Conservation (phyloP, 2,329 filamentous ascomycete genomes). For the Apiospora koreana region DNA sequence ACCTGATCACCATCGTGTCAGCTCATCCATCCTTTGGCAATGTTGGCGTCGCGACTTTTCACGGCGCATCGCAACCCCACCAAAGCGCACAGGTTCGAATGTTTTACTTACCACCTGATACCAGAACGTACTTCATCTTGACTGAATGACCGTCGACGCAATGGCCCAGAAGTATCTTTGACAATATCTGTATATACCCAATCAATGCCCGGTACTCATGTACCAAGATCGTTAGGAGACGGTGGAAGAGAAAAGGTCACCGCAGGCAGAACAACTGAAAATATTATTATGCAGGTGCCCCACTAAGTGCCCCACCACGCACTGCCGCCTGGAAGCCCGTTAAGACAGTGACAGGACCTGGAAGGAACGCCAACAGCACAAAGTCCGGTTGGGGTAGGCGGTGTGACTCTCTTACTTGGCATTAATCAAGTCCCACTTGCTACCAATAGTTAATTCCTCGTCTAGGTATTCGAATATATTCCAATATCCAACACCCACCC, state of each 20-base stretch:
- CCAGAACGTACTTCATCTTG: conserved; percentile 17
- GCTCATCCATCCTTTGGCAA: neutral
- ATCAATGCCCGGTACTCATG: neutral
- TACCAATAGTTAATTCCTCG: no score
- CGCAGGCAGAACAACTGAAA: neutral
- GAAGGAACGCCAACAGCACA: no score
- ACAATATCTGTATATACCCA: conserved; percentile 3
- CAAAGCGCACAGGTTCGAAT: neutral
- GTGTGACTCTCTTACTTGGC: neutral
- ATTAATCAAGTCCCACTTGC: neutral
- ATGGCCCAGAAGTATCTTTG: conserved; percentile 1
- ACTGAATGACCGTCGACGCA: neutral
- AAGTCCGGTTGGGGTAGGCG: neutral
- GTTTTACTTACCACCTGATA: conserved; percentile 11
- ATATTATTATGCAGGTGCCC: neutral
- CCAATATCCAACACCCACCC: no score
- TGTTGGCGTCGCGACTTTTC: neutral
- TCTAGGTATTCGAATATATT: no score
- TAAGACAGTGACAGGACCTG: no score
- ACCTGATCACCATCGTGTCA: conserved; percentile 27
- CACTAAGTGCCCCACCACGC: neutral
- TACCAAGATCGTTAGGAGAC: neutral
- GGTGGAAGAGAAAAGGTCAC: neutral
- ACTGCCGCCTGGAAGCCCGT: neutral
- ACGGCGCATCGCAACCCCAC: no score